Conservation (phyloP, 1,284 basidiomycete genomes). For the Nidula niveotomentosa region DNA sequence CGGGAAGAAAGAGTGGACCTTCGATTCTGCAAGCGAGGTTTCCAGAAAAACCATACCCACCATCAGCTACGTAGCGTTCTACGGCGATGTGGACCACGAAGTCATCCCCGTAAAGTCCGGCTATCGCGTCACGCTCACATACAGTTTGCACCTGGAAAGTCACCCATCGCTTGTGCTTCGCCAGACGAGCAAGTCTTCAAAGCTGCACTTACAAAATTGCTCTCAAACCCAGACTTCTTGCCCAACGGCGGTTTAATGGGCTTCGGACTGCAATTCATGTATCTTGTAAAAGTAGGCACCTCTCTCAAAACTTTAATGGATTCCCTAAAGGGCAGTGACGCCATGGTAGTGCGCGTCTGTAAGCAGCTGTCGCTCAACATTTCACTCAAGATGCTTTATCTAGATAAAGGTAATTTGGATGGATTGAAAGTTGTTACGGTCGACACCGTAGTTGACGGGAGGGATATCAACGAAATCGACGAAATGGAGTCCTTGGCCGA, state of each 20-base stretch:
- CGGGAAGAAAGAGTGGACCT: conserved; percentile 19
- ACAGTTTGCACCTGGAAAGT: conserved; percentile 28
- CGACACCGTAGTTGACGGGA: too few species aligned
- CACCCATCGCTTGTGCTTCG: not conserved
- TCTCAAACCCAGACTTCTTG: conserved; percentile 19
- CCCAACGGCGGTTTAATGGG: conserved; percentile 29
- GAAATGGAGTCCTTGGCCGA: too few species aligned
- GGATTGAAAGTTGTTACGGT: too few species aligned
- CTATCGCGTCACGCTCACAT: conserved; percentile 39
- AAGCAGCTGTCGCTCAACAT: not conserved
- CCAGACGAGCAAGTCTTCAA: conserved; percentile 7
- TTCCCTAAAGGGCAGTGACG: not conserved
- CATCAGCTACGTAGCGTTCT: conserved; percentile 31
- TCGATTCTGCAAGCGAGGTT: conserved; percentile 18
- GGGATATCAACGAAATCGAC: too few species aligned
- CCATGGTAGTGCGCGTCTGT: not conserved
- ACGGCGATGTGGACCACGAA: conserved; percentile 39
- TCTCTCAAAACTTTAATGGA: too few species aligned
- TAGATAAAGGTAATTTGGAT: not conserved
- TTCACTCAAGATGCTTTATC: not conserved
- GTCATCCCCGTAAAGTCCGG: conserved; percentile 35
- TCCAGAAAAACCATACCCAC: conserved; percentile 6
- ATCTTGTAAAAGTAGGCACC: conserved; percentile 15
- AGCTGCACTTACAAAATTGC: conserved; percentile 10
- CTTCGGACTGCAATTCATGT: conserved; percentile 29